Base-by-base conservation (phyloP, 768 basidiomycete genomes). In the Russula compacta region DNA sequence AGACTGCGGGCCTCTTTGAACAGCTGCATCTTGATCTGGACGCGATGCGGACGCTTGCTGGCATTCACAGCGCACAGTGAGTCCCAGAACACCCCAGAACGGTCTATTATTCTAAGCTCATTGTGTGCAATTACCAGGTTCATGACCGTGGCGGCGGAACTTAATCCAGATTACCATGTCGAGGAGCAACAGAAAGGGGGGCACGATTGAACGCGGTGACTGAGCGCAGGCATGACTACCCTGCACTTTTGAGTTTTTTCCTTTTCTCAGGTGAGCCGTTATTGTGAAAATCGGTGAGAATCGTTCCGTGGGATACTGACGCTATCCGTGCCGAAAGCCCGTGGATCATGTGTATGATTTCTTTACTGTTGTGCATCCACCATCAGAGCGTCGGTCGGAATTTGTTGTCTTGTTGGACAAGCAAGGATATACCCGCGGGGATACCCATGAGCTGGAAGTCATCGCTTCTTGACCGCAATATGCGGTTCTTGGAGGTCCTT, bases 51-150 rank as follows among this genome's bases (percentile, higher is more conserved):
- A 83, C 82, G 35, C 83, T 94, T 64, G 86, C 89, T 14, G 87
- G 86, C 0, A 77, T 85, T 52, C 87, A 90, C 71, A 88, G 86
- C 19, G 86, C 90, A 56, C 92, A 91, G 90, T 91, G 71, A 68
- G 85, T 75, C 15, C 6, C 43, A 32, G 15, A 17, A 11, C 32
- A 21, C 7, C 10, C 44, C 19, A 32, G 5, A 9, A 17, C 10
- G n/a, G 7, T 24, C 38, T 17, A 10, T 50, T 35, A 4, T 14
- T 54, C 44, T 47, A 40, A 17, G 36, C 33, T 50, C 38, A 44
- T 32, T 58, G 39, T 21, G 57, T 32, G 38, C 8, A 36, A 33
- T 17, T 11, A 5, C 19, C 61, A 82, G 81, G 67, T 79, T 82
- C 66, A 80, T 82, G 79, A 78, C 81, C 0, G 74, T 76, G 1